Percentiles rank a stretch among this genome's conserved stretches.
Evolutionary conservation across 1,284 basidiomycete species (phyloP).

Genomic region (Malassezia sympodialis): DNA sequence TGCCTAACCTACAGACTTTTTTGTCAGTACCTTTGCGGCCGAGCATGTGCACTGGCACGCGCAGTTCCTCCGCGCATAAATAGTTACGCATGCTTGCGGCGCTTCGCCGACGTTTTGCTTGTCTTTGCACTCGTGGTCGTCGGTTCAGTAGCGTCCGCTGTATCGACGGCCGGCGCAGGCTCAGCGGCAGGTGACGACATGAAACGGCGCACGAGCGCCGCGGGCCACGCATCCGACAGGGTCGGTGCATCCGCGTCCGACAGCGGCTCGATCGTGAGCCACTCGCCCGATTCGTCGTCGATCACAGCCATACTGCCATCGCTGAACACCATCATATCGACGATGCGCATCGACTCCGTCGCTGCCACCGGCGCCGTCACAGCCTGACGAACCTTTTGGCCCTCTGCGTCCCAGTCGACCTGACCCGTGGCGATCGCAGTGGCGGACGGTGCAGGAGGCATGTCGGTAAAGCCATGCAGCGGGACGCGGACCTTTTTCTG

Average conservation of each 20-base stretch:
- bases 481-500: constrained; percentile 42
- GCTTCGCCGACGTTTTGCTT: constrained; percentile 2
- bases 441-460: constrained; percentile 23
- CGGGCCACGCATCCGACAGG: constrained; percentile 25
- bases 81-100: constrained; percentile 5
- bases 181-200: neutral
- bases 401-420: constrained; percentile 39
- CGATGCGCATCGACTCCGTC: constrained; percentile 17
- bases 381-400: constrained; percentile 21
- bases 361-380: constrained; percentile 12
- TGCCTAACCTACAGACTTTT: constrained; percentile 20
- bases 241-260: constrained; percentile 18
- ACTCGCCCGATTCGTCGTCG: constrained; percentile 27
- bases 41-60: constrained; percentile 46
- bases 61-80: constrained; percentile 27
- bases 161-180: neutral
- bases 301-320: constrained; percentile 21
- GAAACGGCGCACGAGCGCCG: neutral
- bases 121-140: neutral
- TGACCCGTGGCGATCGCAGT: constrained; percentile 13
- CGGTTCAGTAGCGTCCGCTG: neutral
- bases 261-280: constrained; percentile 24
- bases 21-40: constrained; percentile 60
- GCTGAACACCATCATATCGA: constrained; percentile 29
- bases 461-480: constrained; percentile 25